These are phyloP conservation scores for Lophiostoma macrostomum DNA, from an alignment of 495 filamentous ascomycete species.

Conservation along the genomic window DNA sequence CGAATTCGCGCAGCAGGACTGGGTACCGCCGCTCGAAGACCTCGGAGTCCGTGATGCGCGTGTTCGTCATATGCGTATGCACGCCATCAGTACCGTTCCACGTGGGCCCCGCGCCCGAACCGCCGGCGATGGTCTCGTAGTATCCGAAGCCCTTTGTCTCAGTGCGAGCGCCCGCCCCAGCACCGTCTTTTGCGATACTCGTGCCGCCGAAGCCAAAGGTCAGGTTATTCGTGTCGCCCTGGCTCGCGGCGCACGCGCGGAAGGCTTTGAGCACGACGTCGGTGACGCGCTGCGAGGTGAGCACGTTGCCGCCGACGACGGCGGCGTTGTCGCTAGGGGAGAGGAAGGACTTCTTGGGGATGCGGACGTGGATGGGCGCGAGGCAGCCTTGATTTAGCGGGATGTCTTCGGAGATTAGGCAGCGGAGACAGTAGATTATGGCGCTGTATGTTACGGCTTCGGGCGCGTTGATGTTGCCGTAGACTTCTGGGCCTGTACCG, in stretches of 20 bases:
- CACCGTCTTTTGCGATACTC: slow-evolving; percentile 42
- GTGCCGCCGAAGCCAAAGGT: slow-evolving; percentile 82
- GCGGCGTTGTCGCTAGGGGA: slow-evolving; percentile 84
- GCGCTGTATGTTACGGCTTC: slow-evolving; percentile 91
- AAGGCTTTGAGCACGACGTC: slow-evolving; percentile 93
- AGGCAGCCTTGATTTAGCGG: slow-evolving; percentile 96
- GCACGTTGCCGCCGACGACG: slow-evolving; percentile 93
- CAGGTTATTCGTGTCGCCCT: slow-evolving; percentile 92
- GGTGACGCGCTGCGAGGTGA: slow-evolving; percentile 87
- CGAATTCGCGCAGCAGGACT: slow-evolving; percentile 79
- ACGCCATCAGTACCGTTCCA: slow-evolving; percentile 92
- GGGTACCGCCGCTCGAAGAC: slow-evolving; percentile 96
- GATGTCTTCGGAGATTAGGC: slow-evolving; percentile 89
- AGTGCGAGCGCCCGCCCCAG: neutral
- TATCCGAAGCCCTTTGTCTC: slow-evolving; percentile 83
- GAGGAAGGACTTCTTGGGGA: slow-evolving; percentile 78
- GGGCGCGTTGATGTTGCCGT: slow-evolving; percentile 92
- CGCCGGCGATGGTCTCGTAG: slow-evolving; percentile 96
- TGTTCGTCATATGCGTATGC: slow-evolving; percentile 99
- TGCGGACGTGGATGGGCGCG: slow-evolving; percentile 78
- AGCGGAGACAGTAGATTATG: slow-evolving; percentile 94
- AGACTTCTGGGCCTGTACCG: slow-evolving; percentile 89
- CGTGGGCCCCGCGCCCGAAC: slow-evolving; percentile 77
- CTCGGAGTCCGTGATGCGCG: slow-evolving; percentile 91
- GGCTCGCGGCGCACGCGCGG: slow-evolving; percentile 81